Evolutionary conservation across 2,329 filamentous ascomycete genomes (phyloP).

Genomic region (Leptoxyphium fumago): DNA sequence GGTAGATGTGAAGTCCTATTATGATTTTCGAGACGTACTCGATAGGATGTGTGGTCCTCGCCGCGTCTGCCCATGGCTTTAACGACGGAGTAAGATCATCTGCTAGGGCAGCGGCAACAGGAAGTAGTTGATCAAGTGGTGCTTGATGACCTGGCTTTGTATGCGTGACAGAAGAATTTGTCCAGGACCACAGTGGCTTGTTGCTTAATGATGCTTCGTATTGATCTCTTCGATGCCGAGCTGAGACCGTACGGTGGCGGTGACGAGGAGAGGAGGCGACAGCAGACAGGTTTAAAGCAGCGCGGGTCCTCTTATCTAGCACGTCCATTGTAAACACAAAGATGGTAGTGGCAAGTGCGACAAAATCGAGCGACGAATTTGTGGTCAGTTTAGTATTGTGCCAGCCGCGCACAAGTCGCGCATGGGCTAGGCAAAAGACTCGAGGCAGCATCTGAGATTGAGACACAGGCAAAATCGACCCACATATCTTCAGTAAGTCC

Average conservation of each 20-base stretch:
- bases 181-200: constrained; percentile 11
- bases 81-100: constrained; percentile 8
- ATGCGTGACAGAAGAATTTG: constrained; percentile 1
- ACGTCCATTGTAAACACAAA: constrained; percentile 22
- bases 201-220: not conserved
- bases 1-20: constrained; percentile 65
- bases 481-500: constrained; percentile 14
- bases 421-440: constrained; percentile 17
- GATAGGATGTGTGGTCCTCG: constrained; percentile 2
- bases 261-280: constrained; percentile 5
- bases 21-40: constrained; percentile 23
- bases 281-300: constrained; percentile 12
- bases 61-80: not conserved
- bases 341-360: constrained; percentile 26
- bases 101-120: constrained; percentile 12
- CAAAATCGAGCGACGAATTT: constrained; percentile 14
- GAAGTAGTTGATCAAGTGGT: constrained; percentile 13
- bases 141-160: not conserved
- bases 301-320: constrained; percentile 14
- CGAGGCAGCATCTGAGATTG: constrained; percentile 10
- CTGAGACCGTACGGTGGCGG: not conserved
- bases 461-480: constrained; percentile 12
- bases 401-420: constrained; percentile 7
- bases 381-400: constrained; percentile 7
- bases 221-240: not conserved